Evolutionary conservation across 208 protist species (phyloP), one percentile per base, ranked within the genome.

Genomic region (Strigomonas culicis): DNA sequence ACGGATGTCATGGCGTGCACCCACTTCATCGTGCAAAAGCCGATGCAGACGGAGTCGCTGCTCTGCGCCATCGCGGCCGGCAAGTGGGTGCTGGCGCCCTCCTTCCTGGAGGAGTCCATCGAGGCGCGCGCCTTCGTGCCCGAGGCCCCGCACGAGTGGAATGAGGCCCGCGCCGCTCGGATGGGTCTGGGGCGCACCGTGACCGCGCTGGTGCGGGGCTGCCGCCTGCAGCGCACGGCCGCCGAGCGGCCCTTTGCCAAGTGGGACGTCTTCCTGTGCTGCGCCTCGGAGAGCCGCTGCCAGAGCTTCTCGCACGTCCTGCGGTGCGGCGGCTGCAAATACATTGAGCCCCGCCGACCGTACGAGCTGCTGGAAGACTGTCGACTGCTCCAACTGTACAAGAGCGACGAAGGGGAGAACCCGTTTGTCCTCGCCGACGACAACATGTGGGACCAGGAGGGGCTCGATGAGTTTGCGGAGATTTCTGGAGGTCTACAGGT

Each of bases 11-110:
- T 86, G 32, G 81, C 80, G 22, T 90, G 86, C 73, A 93, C 83
- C 39, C 86, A 93, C 56, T 86, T 86, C 17, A 59, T 93, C 22
- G 86, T 80, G 4, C 68, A 47, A n/a, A 84, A 75, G 59, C 77
- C 77, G 44, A 75, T 74, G 28, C 78, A 79, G 51, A 85, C 86
- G 30, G 81, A 88, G 59, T 62, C 66, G 44, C 84, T 93, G 41
- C 66, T 93, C 4, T 80, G 70, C 70, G 73, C 71, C 55, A 50
- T 90, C 30, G 80, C 86, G 0, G 76, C 71, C 0, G 84, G 84
- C 4, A 86, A 74, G 50, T 93, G 83, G 81, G 67, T 93, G 19
- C 51, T 93, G 47, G 75, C 75, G 31, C 72, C 86, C 24, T 67
- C 73, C 30, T 93, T 84, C 59, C 19, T 93, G 31, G 36, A 55